Evolutionary conservation across 108 stramenopile species (phyloP).

Genomic region (Halocafeteria seosinensis): DNA sequence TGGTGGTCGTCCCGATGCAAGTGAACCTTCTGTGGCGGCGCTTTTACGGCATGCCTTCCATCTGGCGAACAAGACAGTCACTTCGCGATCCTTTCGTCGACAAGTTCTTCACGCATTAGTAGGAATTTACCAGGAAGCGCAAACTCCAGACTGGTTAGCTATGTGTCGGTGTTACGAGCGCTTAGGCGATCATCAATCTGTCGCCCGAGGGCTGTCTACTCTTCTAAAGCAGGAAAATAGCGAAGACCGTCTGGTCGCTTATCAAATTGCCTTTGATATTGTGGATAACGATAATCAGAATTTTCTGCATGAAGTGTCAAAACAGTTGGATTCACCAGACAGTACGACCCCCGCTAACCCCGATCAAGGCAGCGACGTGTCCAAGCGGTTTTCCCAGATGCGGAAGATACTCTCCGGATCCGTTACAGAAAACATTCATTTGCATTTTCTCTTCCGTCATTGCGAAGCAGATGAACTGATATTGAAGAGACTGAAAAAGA

Average conservation of each 20-base stretch:
- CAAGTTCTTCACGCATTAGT: constrained; percentile 52
- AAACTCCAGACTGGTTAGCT: constrained; percentile 23
- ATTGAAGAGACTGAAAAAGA: constrained; percentile 66
- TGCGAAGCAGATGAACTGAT: constrained; percentile 55
- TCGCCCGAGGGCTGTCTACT: too few relatives aligned
- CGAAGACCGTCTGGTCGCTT: constrained; percentile 72
- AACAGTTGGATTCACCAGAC: constrained; percentile 13
- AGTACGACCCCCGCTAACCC: constrained; percentile 17
- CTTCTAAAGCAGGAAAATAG: too few relatives aligned
- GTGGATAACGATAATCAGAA: constrained; percentile 77
- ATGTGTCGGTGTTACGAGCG: constrained; percentile 55
- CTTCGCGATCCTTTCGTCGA: constrained; percentile 46
- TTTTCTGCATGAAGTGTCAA: constrained; percentile 54
- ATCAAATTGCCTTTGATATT: constrained; percentile 82
- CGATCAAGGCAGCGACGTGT: background rate
- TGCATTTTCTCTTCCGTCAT: constrained; percentile 69
- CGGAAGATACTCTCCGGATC: constrained; percentile 51
- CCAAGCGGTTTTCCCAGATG: constrained; percentile 23
- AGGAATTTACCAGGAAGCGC: constrained; percentile 43
- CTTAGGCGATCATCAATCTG: constrained; percentile 42
- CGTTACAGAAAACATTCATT: constrained; percentile 57
- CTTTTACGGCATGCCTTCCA: constrained; percentile 28
- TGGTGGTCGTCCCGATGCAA: constrained; percentile 12
- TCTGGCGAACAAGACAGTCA: constrained; percentile 17
- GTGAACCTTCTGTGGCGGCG: background rate